Evolutionary conservation across 2,329 filamentous ascomycete genomes (phyloP).

Genomic region (Alternaria solani): DNA sequence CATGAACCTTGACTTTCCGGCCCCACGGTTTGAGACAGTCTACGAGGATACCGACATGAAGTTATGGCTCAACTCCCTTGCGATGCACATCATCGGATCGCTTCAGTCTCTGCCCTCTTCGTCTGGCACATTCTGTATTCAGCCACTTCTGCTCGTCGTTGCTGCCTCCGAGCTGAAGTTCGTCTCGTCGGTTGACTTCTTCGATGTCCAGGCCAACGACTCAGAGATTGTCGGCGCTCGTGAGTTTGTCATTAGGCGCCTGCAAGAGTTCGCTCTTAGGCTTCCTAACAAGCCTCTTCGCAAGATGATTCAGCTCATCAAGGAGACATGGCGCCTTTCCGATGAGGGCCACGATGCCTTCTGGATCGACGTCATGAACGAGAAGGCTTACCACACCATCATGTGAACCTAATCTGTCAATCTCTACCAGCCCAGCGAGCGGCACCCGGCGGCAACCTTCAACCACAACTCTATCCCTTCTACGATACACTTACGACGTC

Average conservation of each 20-base stretch:
- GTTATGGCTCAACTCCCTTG: constrained; percentile 60
- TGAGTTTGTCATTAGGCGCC: constrained; percentile 59
- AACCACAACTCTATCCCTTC: constrained; percentile 2
- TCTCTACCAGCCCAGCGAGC: not conserved
- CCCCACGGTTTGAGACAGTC: constrained; percentile 43
- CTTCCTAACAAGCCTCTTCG: constrained; percentile 62
- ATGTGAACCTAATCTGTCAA: constrained; percentile 53
- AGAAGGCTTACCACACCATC: constrained; percentile 65
- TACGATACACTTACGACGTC: constrained; percentile 10
- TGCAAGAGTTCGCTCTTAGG: constrained; percentile 56
- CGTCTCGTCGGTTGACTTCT: constrained; percentile 50
- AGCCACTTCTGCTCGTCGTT: constrained; percentile 62
- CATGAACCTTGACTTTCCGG: constrained; percentile 43
- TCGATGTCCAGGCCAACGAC: constrained; percentile 54
- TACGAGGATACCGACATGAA: constrained; percentile 47
- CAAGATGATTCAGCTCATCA: constrained; percentile 60
- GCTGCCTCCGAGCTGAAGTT: constrained; percentile 61
- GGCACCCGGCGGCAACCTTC: constrained; percentile 8
- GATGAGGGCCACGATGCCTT: constrained; percentile 61
- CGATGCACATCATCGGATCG: constrained; percentile 59
- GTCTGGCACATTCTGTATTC: constrained; percentile 63
- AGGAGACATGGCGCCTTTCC: constrained; percentile 62
- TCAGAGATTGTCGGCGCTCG: constrained; percentile 55
- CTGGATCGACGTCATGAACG: constrained; percentile 66
- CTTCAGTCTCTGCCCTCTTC: constrained; percentile 61